These are phyloP conservation scores for Dictyostelium firmibasis DNA, from an alignment of 78 protist genomes.

Conservation along the genomic window DNA sequence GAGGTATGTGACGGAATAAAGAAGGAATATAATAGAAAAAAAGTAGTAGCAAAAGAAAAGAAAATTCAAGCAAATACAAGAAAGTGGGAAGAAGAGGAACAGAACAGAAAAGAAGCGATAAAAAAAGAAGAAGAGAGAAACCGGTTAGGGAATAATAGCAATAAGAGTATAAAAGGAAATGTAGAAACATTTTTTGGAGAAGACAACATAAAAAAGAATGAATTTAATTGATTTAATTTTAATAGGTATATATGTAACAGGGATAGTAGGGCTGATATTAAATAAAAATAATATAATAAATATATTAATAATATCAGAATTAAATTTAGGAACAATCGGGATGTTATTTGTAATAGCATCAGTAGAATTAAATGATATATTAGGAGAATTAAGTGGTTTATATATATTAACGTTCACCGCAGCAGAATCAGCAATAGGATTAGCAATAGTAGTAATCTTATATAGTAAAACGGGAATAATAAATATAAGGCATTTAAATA, in stretches of 20 bases:
- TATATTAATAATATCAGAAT: constrained; percentile 6
- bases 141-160: too few relatives aligned
- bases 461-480: constrained; percentile 4
- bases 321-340: constrained; percentile 3
- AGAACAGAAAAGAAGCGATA: background rate
- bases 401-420: constrained; percentile 15
- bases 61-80: background rate
- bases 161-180: background rate
- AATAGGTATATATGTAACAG: constrained; percentile 1
- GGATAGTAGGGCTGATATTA: background rate
- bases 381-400: constrained; percentile 13
- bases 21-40: background rate
- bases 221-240: background rate
- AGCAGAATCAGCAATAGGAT: constrained; percentile 23
- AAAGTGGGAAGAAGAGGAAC: background rate
- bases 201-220: background rate
- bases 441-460: background rate
- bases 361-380: background rate
- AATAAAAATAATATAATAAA: constrained; percentile 48
- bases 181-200: too few relatives aligned
- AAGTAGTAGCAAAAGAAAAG: background rate
- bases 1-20: background rate
- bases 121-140: background rate
- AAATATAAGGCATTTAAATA: constrained; percentile 11
- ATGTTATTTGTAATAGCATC: background rate